Base-by-base conservation (phyloP, 1,284 basidiomycete genomes). In the Singerocomus inundabilis region DNA sequence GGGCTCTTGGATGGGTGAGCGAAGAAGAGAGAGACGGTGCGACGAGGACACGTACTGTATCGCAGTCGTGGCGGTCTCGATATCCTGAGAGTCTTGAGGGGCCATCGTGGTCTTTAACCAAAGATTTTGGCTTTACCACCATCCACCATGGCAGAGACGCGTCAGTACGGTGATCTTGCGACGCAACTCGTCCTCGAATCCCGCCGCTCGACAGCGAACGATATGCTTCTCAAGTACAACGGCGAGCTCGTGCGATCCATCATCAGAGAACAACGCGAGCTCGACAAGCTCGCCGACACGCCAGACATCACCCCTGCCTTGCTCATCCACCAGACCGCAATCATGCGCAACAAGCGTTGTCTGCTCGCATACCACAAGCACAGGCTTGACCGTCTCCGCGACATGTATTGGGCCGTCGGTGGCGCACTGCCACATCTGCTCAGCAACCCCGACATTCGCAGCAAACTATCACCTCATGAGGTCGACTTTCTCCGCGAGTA, bases 321-420 rank as follows among this genome's bases (percentile, higher is more conserved):
- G 47, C 81, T 94, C 45, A 82, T 98, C 59, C 85, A 90, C 62
- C 92, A 97, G 67, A 88, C 94, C 8, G 83, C 91, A 25, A 88
- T 95, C 54, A 77, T 85, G 39, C 82, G 93, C 56, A 97, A 98
- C 76, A 96, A 97, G 68, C 87, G 96, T 13, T 93, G 92, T 65
- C 77, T 98, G 7, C 81, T 98, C 32, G 93, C 93, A 1, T 99
- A 98, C 71, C 91, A 98, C 66, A 73, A 81, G 28, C 88, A 91
- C 66, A 82, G 96, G 29, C 71, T 93, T 36, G 87, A 92, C 61
- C 84, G 84, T 50, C 81, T 98, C 48, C 81, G 85, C 57, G 84
- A 89, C 61, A 78, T 91, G 71, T 96, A 92, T 70, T 98, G 95
- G 94, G 74, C 82, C n/a, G 81, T 84, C 12, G 93, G 93, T n/a